phyloP scores from a whole-genome alignment of 2,329 filamentous ascomycete species.

The Ascochyta clinopodiicola region DNA sequence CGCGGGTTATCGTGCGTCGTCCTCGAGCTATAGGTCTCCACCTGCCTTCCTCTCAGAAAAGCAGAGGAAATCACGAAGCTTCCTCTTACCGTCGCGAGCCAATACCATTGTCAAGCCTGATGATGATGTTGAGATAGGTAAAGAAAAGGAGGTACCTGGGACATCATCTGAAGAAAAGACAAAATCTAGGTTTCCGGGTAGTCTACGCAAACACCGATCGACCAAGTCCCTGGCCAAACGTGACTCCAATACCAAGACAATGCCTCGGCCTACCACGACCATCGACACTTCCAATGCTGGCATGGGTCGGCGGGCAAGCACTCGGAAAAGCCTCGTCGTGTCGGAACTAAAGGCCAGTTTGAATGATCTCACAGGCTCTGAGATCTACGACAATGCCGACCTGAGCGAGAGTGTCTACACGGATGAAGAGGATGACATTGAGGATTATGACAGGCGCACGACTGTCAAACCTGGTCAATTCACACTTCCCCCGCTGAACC shows the following conservation, averaged over 20 bases:
- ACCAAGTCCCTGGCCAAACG: constrained; percentile 20
- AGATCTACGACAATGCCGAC: constrained; percentile 40
- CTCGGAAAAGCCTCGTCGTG: constrained; percentile 28
- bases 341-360: constrained; percentile 32
- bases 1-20: constrained; percentile 41
- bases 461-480: constrained; percentile 33
- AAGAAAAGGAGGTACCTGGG: constrained; percentile 22
- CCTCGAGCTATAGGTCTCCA: constrained; percentile 36
- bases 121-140: constrained; percentile 25
- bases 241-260: constrained; percentile 23
- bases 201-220: constrained; percentile 31
- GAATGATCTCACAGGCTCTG: constrained; percentile 32
- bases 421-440: constrained; percentile 36
- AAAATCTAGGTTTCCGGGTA: constrained; percentile 26
- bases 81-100: constrained; percentile 13
- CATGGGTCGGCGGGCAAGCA: constrained; percentile 23
- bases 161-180: constrained; percentile 18
- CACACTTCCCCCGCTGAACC: constrained; percentile 30
- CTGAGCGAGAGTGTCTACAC: constrained; percentile 42
- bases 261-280: constrained; percentile 24
- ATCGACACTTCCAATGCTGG: constrained; percentile 11
- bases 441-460: constrained; percentile 30
- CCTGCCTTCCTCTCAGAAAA: constrained; percentile 26
- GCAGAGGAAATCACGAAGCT: constrained; percentile 9
- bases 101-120: constrained; percentile 27